Conservation (phyloP, 192 early-diverging fungal species). For the Rhizoclosmatium globosum region DNA sequence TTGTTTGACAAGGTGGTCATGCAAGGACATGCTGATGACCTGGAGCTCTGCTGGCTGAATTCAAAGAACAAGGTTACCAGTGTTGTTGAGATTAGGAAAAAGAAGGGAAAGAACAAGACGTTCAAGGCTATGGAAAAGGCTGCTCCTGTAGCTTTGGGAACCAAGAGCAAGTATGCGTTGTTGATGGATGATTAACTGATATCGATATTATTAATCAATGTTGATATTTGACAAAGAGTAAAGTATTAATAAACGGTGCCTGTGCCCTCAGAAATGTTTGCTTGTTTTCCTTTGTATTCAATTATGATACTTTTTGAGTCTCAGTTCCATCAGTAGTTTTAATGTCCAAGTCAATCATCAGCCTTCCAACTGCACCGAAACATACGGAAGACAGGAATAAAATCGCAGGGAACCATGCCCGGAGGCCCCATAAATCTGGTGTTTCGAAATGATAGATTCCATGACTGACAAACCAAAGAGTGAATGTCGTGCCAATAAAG, state of each 20-base stretch:
- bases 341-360: neutral
- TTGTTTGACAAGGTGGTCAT: neutral
- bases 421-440: constrained; percentile 74
- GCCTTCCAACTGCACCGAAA: constrained; percentile 75
- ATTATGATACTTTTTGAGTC: no score
- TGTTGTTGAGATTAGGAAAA: constrained; percentile 2
- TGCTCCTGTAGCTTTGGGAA: no score
- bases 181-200: no score
- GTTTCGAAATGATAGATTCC: constrained; percentile 75
- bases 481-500: constrained; percentile 65
- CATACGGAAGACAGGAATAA: constrained; percentile 63
- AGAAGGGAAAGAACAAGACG: neutral
- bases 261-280: no score
- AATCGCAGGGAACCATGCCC: constrained; percentile 72
- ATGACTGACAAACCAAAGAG: constrained; percentile 60
- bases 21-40: constrained; percentile 13
- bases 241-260: no score
- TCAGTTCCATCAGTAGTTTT: no score
- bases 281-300: no score
- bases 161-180: no score
- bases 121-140: neutral
- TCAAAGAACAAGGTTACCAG: neutral
- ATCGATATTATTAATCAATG: no score
- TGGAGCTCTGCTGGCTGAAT: constrained; percentile 31
- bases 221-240: no score